phyloP scores from a whole-genome alignment of 106 monocot species.

The Platanthera zijinensis region DNA sequence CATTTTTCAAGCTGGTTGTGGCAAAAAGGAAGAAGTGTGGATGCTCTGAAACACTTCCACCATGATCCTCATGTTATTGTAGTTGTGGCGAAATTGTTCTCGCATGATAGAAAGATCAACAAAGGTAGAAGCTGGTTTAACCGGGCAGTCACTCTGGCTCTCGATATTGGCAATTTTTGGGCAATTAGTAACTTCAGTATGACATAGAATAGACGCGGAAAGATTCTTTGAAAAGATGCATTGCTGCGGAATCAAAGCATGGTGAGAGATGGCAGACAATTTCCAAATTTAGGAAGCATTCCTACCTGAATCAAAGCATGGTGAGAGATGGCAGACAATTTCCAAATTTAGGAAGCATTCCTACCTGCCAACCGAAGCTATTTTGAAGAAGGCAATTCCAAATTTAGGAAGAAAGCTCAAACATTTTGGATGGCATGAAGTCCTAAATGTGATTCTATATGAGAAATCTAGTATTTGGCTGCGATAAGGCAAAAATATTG shows the following conservation, averaged over 20 bases:
- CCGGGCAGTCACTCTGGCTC: slow-evolving; percentile 80
- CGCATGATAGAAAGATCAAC: slow-evolving; percentile 90
- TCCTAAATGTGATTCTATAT: not conserved
- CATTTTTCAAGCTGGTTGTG: no score
- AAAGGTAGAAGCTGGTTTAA: slow-evolving; percentile 92
- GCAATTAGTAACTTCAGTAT: slow-evolving; percentile 90
- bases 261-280: slow-evolving; percentile 88
- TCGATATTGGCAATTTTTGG: slow-evolving; percentile 96
- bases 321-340: slow-evolving; percentile 3
- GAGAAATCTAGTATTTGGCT: not conserved
- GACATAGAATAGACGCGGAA: slow-evolving; percentile 77
- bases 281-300: no score
- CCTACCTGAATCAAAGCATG: slow-evolving; percentile 75
- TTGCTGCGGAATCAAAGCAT: slow-evolving; percentile 83
- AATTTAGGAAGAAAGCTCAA: slow-evolving; percentile 63
- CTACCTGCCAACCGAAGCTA: slow-evolving; percentile 62
- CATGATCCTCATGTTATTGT: slow-evolving; percentile 59
- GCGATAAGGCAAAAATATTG: not conserved
- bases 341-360: slow-evolving; percentile 91
- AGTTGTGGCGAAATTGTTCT: slow-evolving; percentile 82
- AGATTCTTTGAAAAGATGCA: slow-evolving; percentile 70
- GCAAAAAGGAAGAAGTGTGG: no score
- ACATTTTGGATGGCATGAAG: slow-evolving; percentile 28
- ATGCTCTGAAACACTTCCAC: no score
- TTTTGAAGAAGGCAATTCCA: slow-evolving; percentile 94